A percentile compares a stretch with the other conserved stretches of the same genome.
Evolutionary conservation across 176 grass and related monocot species (phyloP).

Genomic region (Avena atlantica): DNA sequence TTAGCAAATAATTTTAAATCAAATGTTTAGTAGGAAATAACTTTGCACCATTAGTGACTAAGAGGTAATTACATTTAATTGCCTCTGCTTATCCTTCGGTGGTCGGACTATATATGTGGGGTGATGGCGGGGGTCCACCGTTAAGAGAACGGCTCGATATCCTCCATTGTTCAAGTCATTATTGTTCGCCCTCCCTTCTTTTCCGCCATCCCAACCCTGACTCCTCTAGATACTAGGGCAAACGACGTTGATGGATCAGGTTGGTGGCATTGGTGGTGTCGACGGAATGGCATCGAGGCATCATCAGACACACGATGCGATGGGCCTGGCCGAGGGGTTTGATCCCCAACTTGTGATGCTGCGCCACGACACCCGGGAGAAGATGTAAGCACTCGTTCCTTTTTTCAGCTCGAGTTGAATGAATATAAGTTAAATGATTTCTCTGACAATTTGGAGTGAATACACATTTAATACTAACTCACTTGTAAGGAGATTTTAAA

Average conservation of each 20-base stretch:
- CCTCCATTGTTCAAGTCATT: not conserved
- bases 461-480: not conserved
- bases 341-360: slow-evolving; percentile 50
- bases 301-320: slow-evolving; percentile 50
- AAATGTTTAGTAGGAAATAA: not conserved
- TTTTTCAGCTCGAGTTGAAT: not conserved
- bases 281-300: slow-evolving; percentile 41
- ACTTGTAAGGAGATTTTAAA: not conserved
- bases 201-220: not conserved
- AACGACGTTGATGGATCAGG: slow-evolving; percentile 19
- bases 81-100: not conserved
- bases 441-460: not conserved
- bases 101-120: not conserved
- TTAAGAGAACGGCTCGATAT: not conserved
- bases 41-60: not conserved
- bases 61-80: not conserved
- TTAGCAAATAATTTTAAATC: not conserved
- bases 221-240: not conserved
- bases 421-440: not conserved
- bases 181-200: not conserved
- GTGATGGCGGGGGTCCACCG: not conserved
- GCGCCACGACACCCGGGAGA: slow-evolving; percentile 42
- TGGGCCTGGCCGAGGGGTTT: not conserved
- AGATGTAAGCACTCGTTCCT: slow-evolving; percentile 66
- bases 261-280: not conserved